Evolutionary conservation across 768 basidiomycete genomes (phyloP), one percentile per base, ranked within the genome.

Genomic region (Panellus pusillus): DNA sequence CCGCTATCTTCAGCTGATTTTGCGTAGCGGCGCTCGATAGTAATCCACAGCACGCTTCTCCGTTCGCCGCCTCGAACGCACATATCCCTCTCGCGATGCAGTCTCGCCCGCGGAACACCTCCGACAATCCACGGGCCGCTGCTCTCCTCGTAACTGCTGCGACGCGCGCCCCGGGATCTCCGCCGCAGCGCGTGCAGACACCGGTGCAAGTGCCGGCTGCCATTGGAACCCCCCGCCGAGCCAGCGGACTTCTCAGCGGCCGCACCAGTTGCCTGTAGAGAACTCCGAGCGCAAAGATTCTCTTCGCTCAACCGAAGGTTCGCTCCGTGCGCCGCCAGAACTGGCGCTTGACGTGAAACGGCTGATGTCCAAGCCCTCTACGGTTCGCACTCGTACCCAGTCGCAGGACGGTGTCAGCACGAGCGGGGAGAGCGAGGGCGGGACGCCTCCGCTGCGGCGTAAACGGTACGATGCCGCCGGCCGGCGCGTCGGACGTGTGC

Each of bases 71-170:
- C 43, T 44, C 50, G 9, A 60, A 56, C 40, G 35, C 58, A 9
- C 58, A 60, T 44, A 60, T 60, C 27, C 58, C 58, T 7, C 47
- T 60, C 13, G 58, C 58, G 8, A 60, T 60, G 54, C 58, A 56
- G 47, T 40, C 50, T 9, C 46, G 58, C 13, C 43, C 54, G 19
- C 41, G 58, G 8, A 43, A 60, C 9, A 24, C 36, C 36, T 60
- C 58, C 19, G 58, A 55, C 42, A 9, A n/a, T 40, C 51, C 58
- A 15, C 55, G 37, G 6, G 15, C 49, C 5, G 36, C 52, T 11
- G 51, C 43, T 32, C 44, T 61, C 8, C 54, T 61, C 5, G 52
- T 48, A 1, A 24, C 47, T 0, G 59, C 59, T 7, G 59, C 59
- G 19, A 24, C 52, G 12, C 59, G 55, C 9, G 52, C 55, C 4